Conservation (phyloP, 2,329 filamentous ascomycete species). For the Ophiocordyceps camponoti-leonardi region DNA sequence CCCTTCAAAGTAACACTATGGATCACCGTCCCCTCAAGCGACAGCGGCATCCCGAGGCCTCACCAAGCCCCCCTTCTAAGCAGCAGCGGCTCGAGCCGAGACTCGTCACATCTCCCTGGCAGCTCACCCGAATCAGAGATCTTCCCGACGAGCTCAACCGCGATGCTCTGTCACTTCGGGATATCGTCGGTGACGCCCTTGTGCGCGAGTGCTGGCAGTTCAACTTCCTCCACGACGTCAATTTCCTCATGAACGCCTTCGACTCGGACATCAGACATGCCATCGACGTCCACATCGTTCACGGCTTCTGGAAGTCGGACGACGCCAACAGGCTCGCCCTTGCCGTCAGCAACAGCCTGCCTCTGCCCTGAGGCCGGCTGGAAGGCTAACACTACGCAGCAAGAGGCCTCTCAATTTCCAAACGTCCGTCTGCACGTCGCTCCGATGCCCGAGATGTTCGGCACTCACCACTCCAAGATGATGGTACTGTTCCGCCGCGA, state of each 20-base stretch:
- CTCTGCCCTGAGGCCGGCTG: neutral
- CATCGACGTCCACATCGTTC: constrained; percentile 37
- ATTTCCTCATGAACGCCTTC: constrained; percentile 36
- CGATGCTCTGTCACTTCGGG: constrained; percentile 46
- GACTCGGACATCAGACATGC: constrained; percentile 30
- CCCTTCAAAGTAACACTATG: neutral
- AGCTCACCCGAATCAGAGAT: constrained; percentile 52
- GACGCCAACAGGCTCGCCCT: constrained; percentile 38
- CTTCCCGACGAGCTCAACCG: constrained; percentile 41
- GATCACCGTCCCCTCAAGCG: constrained; percentile 11
- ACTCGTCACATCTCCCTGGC: constrained; percentile 44
- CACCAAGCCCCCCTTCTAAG: constrained; percentile 30
- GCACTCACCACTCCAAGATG: constrained; percentile 80
- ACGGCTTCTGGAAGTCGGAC: constrained; percentile 51
- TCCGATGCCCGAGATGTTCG: constrained; percentile 69
- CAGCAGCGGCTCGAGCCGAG: constrained; percentile 6
- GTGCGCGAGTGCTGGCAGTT: constrained; percentile 59
- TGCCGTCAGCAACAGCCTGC: constrained; percentile 25
- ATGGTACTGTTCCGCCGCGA: constrained; percentile 68
- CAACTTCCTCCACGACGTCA: constrained; percentile 46
- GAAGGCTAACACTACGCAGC: constrained; percentile 21
- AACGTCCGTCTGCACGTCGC: constrained; percentile 59
- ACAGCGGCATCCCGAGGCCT: constrained; percentile 7
- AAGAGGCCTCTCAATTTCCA: constrained; percentile 38
- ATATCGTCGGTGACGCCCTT: constrained; percentile 57